phyloP scores from a whole-genome alignment of 2,329 filamentous ascomycete genomes.

The Microcyclosporella mali region DNA sequence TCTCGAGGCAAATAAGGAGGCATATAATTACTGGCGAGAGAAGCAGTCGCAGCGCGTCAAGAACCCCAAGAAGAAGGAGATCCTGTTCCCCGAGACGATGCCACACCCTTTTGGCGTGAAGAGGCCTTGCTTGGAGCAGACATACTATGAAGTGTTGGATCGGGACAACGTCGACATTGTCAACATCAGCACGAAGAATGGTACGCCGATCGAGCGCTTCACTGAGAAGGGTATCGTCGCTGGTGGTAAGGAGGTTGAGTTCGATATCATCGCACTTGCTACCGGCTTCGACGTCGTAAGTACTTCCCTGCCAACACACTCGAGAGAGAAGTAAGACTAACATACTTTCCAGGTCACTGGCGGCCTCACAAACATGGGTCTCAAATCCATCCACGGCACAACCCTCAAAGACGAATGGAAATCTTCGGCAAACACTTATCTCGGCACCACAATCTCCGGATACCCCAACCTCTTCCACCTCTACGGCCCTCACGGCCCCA shows the following conservation, averaged over 20 bases:
- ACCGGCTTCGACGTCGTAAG: constrained; percentile 41
- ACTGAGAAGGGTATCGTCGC: constrained; percentile 41
- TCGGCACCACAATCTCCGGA: constrained; percentile 37
- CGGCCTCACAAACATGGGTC: constrained; percentile 41
- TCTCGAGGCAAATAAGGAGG: constrained; percentile 38
- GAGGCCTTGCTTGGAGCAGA: constrained; percentile 42
- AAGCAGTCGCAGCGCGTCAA: constrained; percentile 39
- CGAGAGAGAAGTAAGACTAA: neutral
- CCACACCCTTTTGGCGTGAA: constrained; percentile 44
- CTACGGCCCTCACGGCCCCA: constrained; percentile 41
- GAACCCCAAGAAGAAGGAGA: constrained; percentile 40
- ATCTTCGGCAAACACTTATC: constrained; percentile 38
- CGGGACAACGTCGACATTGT: constrained; percentile 39
- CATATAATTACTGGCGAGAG: constrained; percentile 45
- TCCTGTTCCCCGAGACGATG: constrained; percentile 41
- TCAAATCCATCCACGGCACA: constrained; percentile 33
- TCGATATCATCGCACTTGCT: constrained; percentile 43
- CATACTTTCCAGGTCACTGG: constrained; percentile 32
- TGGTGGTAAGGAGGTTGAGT: constrained; percentile 37
- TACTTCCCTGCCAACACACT: constrained; percentile 23
- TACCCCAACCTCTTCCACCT: constrained; percentile 29
- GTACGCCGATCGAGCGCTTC: constrained; percentile 37
- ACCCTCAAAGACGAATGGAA: constrained; percentile 38
- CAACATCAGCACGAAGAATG: constrained; percentile 34
- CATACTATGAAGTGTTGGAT: constrained; percentile 44